phyloP scores from a whole-genome alignment of 1,284 basidiomycete genomes.

The Calocybe gambosa region DNA sequence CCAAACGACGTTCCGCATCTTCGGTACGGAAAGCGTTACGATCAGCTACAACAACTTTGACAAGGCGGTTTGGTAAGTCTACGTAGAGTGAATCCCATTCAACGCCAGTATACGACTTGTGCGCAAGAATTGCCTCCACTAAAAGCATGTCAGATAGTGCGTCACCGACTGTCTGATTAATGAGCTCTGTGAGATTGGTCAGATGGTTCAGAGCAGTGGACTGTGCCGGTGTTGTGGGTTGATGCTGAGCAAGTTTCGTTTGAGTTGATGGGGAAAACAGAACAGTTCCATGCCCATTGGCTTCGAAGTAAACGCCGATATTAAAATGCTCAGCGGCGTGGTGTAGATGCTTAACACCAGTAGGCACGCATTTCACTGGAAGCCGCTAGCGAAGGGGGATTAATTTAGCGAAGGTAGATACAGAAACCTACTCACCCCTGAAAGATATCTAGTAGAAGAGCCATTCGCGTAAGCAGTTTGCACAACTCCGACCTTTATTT shows the following conservation, averaged over 20 bases:
- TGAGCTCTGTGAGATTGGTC: slow-evolving; percentile 73
- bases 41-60: slow-evolving; percentile 90
- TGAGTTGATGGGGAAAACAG: slow-evolving; percentile 81
- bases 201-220: slow-evolving; percentile 76
- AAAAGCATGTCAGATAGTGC: slow-evolving; percentile 95
- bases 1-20: slow-evolving; percentile 89
- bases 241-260: slow-evolving; percentile 51
- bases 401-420: slow-evolving; percentile 1
- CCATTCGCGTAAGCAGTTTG: slow-evolving; percentile 99
- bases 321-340: slow-evolving; percentile 94
- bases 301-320: slow-evolving; percentile 98
- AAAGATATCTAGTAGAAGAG: slow-evolving; percentile 89
- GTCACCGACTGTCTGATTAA: slow-evolving; percentile 99
- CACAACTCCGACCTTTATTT: slow-evolving; percentile 85
- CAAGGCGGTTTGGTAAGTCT: slow-evolving; percentile 94
- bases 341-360: slow-evolving; percentile 97
- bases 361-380: slow-evolving; percentile 93
- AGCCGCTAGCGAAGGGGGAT: slow-evolving; percentile 57
- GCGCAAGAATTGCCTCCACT: slow-evolving; percentile 88
- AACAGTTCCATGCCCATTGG: slow-evolving; percentile 98
- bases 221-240: slow-evolving; percentile 76
- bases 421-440: slow-evolving; percentile 46
- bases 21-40: slow-evolving; percentile 84
- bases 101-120: slow-evolving; percentile 76
- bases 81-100: slow-evolving; percentile 95